Base-by-base conservation (phyloP, 352 stramenopile species). In the Globisporangium lucens region DNA sequence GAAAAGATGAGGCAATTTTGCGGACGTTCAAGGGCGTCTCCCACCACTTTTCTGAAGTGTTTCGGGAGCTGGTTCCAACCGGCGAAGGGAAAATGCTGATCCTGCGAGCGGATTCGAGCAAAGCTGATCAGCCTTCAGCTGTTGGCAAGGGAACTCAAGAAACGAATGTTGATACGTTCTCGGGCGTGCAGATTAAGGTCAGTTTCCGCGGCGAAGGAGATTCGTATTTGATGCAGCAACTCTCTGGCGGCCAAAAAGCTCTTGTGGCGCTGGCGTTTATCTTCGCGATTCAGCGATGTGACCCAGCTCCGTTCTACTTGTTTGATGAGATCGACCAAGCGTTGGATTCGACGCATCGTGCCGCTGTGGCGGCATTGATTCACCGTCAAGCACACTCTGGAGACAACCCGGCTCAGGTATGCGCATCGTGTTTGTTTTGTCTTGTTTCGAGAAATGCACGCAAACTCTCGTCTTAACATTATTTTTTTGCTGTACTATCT, bases 271-370 rank as follows among this genome's bases (percentile, higher is more conserved):
- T 99, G 41, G 97, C 97, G n/a, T 97, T 99, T 67, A 99, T 99
- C 68, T 99, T 99, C 78, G 97, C 98, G 4, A 99, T 99, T 62
- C 91, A 98, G 75, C 90, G 98, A 41, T 99, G 97, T 66, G 98
- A 99, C 73, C 98, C 98, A 62, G 98, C 98, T 51, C 98, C 98
- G 7, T 99, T 99, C 79, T 99, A 99, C 75, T 87, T 99, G 38
- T 99, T 99, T 75, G 98, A 99, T 76, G 98, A 99, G 72, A 97
- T 99, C 55, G 98, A 99, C 72, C 96, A 99, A 80, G 98, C 98
- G 20, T 79, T 99, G n/a, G 98, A 99, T 78, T 96, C 94, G n/a
- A 99, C 94, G 24, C 97, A 99, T 73, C 93, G 98, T 70, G 89
- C 95, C 56, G 89, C 97, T 35, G 97, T 99, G 3, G 98, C 98